A percentile compares a stretch with the other conserved stretches of the same genome.
Conservation (phyloP, 352 stramenopile genomes). For the Globisporangium heterothallicum region DNA sequence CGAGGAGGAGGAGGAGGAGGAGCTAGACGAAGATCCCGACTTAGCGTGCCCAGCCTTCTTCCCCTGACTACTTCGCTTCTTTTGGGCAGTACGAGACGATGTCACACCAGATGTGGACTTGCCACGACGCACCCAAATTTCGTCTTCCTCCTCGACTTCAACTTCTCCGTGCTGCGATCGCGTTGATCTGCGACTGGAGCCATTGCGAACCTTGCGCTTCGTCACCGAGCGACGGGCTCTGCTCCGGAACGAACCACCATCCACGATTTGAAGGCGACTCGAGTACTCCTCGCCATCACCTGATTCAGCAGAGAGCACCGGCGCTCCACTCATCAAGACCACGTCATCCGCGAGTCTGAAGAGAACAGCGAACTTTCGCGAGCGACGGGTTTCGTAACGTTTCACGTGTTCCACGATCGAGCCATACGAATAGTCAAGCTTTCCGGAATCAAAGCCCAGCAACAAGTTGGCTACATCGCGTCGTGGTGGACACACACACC, state of each 20-base stretch:
- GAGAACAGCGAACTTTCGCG: conserved; percentile 14
- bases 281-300: conserved; percentile 13
- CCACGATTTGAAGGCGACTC: conserved; percentile 17
- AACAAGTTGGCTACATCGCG: conserved; percentile 28
- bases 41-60: background rate
- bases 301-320: background rate
- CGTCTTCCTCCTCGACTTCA: background rate
- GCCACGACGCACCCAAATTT: conserved; percentile 3
- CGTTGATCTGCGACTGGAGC: conserved; percentile 7
- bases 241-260: conserved; percentile 17
- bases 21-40: background rate
- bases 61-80: background rate
- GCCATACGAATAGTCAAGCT: conserved; percentile 9
- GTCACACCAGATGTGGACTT: conserved; percentile 1
- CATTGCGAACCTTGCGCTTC: conserved; percentile 16
- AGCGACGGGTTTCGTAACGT: conserved; percentile 3
- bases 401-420: conserved; percentile 16
- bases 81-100: background rate
- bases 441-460: conserved; percentile 11
- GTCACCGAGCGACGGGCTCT: conserved; percentile 12
- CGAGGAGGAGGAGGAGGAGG: background rate
- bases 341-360: conserved; percentile 32
- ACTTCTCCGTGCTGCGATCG: conserved; percentile 3
- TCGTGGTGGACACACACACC: conserved; percentile 22
- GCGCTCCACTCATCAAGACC: conserved; percentile 22